Evolutionary conservation across 1,139 yeast genomes (phyloP).

Genomic region (Pichia sp.): DNA sequence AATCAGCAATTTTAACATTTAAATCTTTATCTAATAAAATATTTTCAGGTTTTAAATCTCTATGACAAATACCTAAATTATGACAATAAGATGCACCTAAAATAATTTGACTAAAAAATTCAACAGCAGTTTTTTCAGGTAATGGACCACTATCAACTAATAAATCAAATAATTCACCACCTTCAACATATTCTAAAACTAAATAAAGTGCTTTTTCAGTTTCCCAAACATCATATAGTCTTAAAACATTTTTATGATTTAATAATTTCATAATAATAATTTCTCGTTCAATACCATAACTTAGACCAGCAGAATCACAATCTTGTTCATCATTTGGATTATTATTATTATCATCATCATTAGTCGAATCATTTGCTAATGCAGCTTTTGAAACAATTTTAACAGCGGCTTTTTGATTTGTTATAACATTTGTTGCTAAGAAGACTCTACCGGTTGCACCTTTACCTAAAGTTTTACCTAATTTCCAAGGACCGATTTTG

Average conservation of each 20-base stretch:
- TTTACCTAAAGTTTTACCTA: slow-evolving; percentile 89
- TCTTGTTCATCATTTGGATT: slow-evolving; percentile 29
- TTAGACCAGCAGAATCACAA: slow-evolving; percentile 54
- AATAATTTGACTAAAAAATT: slow-evolving; percentile 86
- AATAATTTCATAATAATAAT: slow-evolving; percentile 84
- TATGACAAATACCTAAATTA: slow-evolving; percentile 87
- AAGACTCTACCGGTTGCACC: slow-evolving; percentile 95
- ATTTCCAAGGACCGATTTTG: slow-evolving; percentile 92
- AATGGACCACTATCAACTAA: slow-evolving; percentile 82
- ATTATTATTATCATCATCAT: slow-evolving; percentile 6
- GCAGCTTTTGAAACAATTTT: slow-evolving; percentile 89
- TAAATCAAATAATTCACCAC: slow-evolving; percentile 93
- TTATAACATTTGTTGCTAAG: slow-evolving; percentile 75
- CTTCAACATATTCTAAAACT: slow-evolving; percentile 92
- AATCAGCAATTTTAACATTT: slow-evolving; percentile 94
- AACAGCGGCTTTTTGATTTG: slow-evolving; percentile 92
- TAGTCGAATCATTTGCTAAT: slow-evolving; percentile 38
- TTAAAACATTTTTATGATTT: slow-evolving; percentile 90
- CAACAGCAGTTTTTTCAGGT: slow-evolving; percentile 84
- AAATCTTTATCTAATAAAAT: slow-evolving; percentile 77
- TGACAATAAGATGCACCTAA: slow-evolving; percentile 92
- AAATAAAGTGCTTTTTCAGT: slow-evolving; percentile 87
- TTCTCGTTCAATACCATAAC: slow-evolving; percentile 94
- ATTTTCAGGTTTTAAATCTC: slow-evolving; percentile 95
- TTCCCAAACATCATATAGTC: slow-evolving; percentile 98